Evolutionary conservation across 2,329 filamentous ascomycete species (phyloP).

Genomic region (Periconia sp.): DNA sequence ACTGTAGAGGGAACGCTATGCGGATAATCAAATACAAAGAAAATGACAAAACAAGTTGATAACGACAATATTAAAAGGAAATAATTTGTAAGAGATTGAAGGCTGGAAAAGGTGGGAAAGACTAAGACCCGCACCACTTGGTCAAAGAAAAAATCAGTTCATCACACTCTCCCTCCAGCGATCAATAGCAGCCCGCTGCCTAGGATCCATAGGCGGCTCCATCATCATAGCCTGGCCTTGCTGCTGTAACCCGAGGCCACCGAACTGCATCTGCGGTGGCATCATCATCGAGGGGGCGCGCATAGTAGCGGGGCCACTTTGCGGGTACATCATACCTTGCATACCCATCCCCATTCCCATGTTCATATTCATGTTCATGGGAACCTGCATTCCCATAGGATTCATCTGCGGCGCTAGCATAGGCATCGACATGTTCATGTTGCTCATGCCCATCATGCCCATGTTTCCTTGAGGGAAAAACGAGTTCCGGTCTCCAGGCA

Average conservation of each 20-base stretch:
- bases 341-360: conserved; percentile 10
- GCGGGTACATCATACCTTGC: conserved; percentile 10
- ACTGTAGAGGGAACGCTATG: too few relatives aligned
- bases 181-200: conserved; percentile 60
- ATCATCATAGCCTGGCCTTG: conserved; percentile 18
- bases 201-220: conserved; percentile 45
- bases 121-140: too few relatives aligned
- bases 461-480: conserved; percentile 22
- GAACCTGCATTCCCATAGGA: conserved; percentile 5
- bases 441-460: conserved; percentile 24
- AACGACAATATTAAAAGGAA: too few relatives aligned
- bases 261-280: conserved; percentile 8
- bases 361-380: conserved; percentile 1
- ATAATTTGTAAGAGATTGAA: too few relatives aligned
- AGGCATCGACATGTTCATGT: conserved; percentile 5
- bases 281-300: conserved; percentile 16
- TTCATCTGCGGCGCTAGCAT: conserved; percentile 16
- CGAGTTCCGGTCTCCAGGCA: conserved; percentile 16
- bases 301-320: conserved; percentile 18
- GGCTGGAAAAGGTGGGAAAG: too few relatives aligned
- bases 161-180: conserved; percentile 56
- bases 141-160: conserved; percentile 9
- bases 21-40: too few relatives aligned
- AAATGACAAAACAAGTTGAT: too few relatives aligned
- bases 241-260: conserved; percentile 4